Base-by-base conservation (phyloP, 164 flowering plant species). In the Paratinospora sagittata region DNA sequence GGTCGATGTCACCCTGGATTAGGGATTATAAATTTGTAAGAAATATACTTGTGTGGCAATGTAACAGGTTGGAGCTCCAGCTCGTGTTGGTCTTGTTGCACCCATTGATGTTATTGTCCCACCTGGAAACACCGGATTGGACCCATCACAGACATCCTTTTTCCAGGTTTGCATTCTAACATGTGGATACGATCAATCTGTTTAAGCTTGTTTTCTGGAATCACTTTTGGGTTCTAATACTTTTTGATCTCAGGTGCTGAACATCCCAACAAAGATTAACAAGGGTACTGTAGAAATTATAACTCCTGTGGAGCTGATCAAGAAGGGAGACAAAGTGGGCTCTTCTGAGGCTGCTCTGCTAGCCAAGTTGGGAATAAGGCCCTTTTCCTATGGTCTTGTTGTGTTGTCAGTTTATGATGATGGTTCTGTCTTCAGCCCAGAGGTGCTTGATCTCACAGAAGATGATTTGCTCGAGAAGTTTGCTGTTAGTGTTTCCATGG, bases 231-330 rank as follows among this genome's bases (percentile, higher is more conserved):
- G 27, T 27, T 36, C 66, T 47, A 23, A 52, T 7, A 3, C 33
- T 55, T 33, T 65, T 8, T n/a, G 60, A 45, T n/a, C 63, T 33
- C 74, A 81, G 86, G 80, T 79, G 63, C 78, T 83, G 23, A 83
- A 83, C 67, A 83, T 83, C 63, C 86, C 86, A 8, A 83, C 86
- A 8, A 83, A 81, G 57, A 83, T 83, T 76, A 83, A 83, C 84
- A 83, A 83, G 78, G 86, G 86, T 58, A 79, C 82, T 12, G 83
- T 83, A 2, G 86, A 83, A 80, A 83, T 83, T 26, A 80, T 81
- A 19, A 83, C 84, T 55, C 81, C 83, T 19, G 83, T 81, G 3
- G 84, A 83, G 55, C 77, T 83, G 19, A 79, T 83, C 30, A 81
- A 70, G 77, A 79, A 81, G 65, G 84, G 83, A 0, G 86, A 83